Conservation (phyloP, 2,329 filamentous ascomycete genomes). For the Alternaria brassicae region DNA sequence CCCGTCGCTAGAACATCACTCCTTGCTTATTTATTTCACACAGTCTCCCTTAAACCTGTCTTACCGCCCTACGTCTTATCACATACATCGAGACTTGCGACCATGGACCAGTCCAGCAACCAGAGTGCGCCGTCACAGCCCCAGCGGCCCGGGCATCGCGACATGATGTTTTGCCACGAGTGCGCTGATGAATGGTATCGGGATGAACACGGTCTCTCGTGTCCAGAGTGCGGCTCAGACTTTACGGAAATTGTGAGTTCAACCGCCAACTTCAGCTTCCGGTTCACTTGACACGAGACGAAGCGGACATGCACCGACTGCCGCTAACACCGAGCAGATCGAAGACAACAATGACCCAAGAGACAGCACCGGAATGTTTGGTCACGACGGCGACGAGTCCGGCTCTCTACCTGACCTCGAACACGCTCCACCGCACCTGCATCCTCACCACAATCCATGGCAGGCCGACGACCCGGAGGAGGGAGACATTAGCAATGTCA, state of each 20-base stretch:
- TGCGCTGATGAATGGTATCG: constrained; percentile 84
- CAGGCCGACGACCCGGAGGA: constrained; percentile 59
- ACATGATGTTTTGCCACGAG: constrained; percentile 85
- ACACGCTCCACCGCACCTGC: constrained; percentile 26
- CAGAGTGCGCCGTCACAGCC: constrained; percentile 26
- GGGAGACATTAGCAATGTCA: constrained; percentile 57
- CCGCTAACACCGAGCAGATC: constrained; percentile 49
- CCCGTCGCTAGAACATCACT: background rate
- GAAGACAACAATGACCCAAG: constrained; percentile 70
- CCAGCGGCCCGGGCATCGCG: constrained; percentile 49
- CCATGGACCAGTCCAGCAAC: constrained; percentile 34
- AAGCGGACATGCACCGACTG: constrained; percentile 1
- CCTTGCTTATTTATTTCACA: constrained; percentile 6
- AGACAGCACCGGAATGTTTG: constrained; percentile 39
- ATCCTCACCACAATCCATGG: constrained; percentile 59
- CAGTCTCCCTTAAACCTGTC: constrained; percentile 4
- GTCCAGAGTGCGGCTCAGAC: constrained; percentile 79
- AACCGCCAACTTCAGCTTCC: constrained; percentile 15
- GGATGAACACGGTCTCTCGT: constrained; percentile 71
- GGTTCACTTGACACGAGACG: constrained; percentile 7
- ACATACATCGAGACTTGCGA: constrained; percentile 8
- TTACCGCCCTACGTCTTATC: constrained; percentile 6
- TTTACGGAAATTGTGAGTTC: constrained; percentile 83
- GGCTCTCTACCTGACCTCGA: constrained; percentile 40
- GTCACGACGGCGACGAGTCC: constrained; percentile 37